These are phyloP conservation scores for Alloteropsis angusta DNA, from an alignment of 202 grass and related monocot genomes.

Conservation along the genomic window DNA sequence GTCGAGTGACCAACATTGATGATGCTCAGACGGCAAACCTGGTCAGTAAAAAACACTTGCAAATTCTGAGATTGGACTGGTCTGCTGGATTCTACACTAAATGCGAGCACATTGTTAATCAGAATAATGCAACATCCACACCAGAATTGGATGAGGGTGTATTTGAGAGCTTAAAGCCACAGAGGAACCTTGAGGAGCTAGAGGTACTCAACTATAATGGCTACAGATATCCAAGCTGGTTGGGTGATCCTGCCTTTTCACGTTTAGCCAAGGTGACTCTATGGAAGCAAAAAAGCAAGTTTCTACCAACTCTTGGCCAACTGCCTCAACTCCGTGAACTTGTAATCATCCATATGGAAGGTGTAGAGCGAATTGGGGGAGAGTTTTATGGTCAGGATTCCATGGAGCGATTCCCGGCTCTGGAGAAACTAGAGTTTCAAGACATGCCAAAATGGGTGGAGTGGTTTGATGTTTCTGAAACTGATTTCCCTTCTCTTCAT, in stretches of 20 bases:
- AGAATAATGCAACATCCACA: neutral
- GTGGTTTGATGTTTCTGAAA: constrained; percentile 21
- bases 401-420: neutral
- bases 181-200: constrained; percentile 28
- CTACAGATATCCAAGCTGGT: constrained; percentile 31
- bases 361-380: constrained; percentile 16
- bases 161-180: constrained; percentile 32
- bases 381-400: constrained; percentile 26
- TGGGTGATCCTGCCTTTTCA: constrained; percentile 28
- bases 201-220: constrained; percentile 1
- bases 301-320: constrained; percentile 26
- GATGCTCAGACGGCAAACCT: constrained; percentile 23
- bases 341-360: neutral
- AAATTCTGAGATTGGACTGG: constrained; percentile 25
- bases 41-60: neutral
- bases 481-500: constrained; percentile 14
- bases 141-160: constrained; percentile 12
- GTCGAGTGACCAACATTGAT: neutral
- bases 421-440: constrained; percentile 18
- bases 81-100: neutral
- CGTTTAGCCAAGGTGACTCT: constrained; percentile 23
- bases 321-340: constrained; percentile 23
- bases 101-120: neutral
- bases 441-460: constrained; percentile 22
- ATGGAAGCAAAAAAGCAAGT: neutral